These are phyloP conservation scores for Exidia glandulosa DNA, from an alignment of 768 basidiomycete genomes.

Conservation along the genomic window DNA sequence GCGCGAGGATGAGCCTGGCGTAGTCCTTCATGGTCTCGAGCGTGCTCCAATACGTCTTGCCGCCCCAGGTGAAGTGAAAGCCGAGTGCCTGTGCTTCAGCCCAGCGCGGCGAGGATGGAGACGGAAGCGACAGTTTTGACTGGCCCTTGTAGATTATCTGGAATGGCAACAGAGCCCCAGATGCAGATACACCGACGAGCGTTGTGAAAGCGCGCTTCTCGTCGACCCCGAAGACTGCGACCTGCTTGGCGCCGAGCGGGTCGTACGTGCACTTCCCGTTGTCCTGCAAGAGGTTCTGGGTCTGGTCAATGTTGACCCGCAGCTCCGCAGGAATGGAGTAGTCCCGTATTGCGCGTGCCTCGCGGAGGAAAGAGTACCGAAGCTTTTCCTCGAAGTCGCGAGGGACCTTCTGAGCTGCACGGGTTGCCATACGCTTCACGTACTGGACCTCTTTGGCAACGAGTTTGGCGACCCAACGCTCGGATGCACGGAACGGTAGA, in stretches of 20 bases:
- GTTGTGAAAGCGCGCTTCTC: constrained; percentile 23
- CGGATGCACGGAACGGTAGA: constrained; percentile 16
- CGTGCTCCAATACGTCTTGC: not conserved
- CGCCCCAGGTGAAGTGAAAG: constrained; percentile 15
- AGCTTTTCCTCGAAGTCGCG: constrained; percentile 5
- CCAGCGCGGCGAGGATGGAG: constrained; percentile 5
- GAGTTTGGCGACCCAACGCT: constrained; percentile 17
- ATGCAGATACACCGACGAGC: constrained; percentile 17
- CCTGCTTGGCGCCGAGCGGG: constrained; percentile 12
- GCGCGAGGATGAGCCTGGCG: not conserved
- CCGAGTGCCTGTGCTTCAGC: constrained; percentile 13
- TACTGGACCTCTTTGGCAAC: constrained; percentile 15
- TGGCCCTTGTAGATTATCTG: constrained; percentile 27
- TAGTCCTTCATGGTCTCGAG: not conserved
- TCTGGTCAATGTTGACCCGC: constrained; percentile 17
- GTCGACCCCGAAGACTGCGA: constrained; percentile 16
- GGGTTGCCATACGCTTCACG: constrained; percentile 17
- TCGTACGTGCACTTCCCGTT: constrained; percentile 11
- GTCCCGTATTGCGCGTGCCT: constrained; percentile 8
- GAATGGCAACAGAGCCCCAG: constrained; percentile 24
- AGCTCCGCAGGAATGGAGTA: constrained; percentile 13
- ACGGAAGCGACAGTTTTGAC: constrained; percentile 16
- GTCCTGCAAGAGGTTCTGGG: constrained; percentile 9
- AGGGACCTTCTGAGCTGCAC: constrained; percentile 18
- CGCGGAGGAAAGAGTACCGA: constrained; percentile 11